Conservation (phyloP, 768 basidiomycete genomes). For the Tulasnella sp. region DNA sequence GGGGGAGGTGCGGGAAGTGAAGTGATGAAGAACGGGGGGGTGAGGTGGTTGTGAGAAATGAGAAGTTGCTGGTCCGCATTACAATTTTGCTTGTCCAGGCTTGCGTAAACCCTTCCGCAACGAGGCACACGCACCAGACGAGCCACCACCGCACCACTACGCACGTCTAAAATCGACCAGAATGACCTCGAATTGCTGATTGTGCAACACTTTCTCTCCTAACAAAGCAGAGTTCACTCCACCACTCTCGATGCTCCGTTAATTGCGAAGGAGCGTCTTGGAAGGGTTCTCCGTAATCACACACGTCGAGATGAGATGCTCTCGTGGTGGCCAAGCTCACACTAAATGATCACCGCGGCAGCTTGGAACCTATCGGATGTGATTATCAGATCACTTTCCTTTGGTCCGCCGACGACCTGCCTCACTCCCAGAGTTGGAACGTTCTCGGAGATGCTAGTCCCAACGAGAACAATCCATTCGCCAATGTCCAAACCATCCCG, state of each 20-base stretch:
- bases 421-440: constrained; percentile 4
- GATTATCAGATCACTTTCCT: neutral
- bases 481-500: neutral
- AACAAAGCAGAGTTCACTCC: neutral
- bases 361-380: neutral
- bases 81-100: constrained; percentile 8
- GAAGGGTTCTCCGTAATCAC: too few relatives aligned
- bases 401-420: neutral
- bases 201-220: neutral
- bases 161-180: neutral
- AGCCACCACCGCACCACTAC: constrained; percentile 13
- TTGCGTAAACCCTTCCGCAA: neutral
- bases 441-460: neutral
- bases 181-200: neutral
- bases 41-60: neutral
- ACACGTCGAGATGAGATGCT: neutral
- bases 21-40: neutral
- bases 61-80: neutral
- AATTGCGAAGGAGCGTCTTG: too few relatives aligned
- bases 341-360: neutral
- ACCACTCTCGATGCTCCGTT: too few relatives aligned
- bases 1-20: constrained; percentile 1
- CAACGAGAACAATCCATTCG: neutral
- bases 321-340: neutral
- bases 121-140: constrained; percentile 21